Conservation (phyloP, 2,329 filamentous ascomycete genomes). For the Zopfia rhizophila region DNA sequence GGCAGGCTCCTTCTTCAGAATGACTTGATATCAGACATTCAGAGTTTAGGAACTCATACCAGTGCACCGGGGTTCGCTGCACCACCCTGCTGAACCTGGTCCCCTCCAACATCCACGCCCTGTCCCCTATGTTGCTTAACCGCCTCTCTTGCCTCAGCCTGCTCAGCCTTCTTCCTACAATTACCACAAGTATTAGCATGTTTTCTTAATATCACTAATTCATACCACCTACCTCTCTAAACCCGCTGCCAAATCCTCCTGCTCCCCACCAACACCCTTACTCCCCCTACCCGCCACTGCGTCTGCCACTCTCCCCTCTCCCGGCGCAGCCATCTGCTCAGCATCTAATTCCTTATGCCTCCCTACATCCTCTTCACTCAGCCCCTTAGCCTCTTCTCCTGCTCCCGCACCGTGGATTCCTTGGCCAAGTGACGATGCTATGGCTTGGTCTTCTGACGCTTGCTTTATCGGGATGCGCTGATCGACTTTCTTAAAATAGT, state of each 20-base stretch:
- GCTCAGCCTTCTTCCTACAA: conserved; percentile 61
- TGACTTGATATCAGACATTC: too few species aligned
- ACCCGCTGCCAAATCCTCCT: conserved; percentile 56
- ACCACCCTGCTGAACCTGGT: conserved; percentile 58
- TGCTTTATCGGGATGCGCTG: conserved; percentile 53
- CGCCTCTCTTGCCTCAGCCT: conserved; percentile 53
- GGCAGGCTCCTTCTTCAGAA: too few species aligned
- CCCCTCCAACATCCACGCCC: conserved; percentile 53
- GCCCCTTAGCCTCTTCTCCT: conserved; percentile 56
- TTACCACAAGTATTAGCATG: conserved; percentile 23
- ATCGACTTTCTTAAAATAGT: conserved; percentile 40
- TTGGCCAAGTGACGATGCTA: conserved; percentile 49
- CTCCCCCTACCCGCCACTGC: conserved; percentile 50
- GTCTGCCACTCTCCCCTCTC: conserved; percentile 56
- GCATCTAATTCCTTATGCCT: conserved; percentile 58
- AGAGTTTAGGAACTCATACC: too few species aligned
- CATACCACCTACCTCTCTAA: conserved; percentile 51
- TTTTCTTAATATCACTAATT: not conserved
- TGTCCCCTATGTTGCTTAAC: conserved; percentile 52
- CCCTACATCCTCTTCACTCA: conserved; percentile 54
- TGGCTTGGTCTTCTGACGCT: conserved; percentile 49
- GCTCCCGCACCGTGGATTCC: conserved; percentile 57
- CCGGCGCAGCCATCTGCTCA: conserved; percentile 60
- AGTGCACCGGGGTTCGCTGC: conserved; percentile 47
- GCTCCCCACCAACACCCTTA: conserved; percentile 46